Percentiles rank a stretch among this genome's conserved stretches.
Evolutionary conservation across 345 rosid species (phyloP).

Genomic region (Durio zibethinus): DNA sequence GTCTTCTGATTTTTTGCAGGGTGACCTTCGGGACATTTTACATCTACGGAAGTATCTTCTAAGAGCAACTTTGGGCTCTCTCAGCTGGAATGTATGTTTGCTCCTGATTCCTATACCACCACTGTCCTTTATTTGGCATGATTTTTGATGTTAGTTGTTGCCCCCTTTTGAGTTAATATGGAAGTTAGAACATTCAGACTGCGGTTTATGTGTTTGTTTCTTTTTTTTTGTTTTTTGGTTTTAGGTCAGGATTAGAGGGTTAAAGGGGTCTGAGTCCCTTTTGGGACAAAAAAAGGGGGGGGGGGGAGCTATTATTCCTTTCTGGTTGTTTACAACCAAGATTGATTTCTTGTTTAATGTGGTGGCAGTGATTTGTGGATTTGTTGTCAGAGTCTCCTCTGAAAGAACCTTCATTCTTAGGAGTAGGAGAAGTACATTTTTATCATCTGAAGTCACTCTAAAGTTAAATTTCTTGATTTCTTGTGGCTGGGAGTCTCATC

Average conservation of each 20-base stretch:
- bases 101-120: conserved; percentile 2
- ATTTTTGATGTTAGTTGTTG: conserved; percentile 2
- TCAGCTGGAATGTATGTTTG: conserved; percentile 65
- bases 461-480: neutral
- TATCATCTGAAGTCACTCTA: neutral
- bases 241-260: neutral
- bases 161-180: neutral
- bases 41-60: conserved; percentile 75
- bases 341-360: neutral
- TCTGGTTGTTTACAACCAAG: neutral
- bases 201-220: neutral
- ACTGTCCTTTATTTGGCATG: neutral
- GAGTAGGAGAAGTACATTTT: neutral
- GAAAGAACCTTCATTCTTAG: neutral
- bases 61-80: conserved; percentile 49
- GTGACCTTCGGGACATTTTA: conserved; percentile 66
- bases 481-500: neutral
- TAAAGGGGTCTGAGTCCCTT: neutral
- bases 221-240: neutral
- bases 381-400: neutral
- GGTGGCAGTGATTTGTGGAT: neutral
- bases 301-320: neutral
- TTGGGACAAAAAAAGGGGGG: too few relatives aligned
- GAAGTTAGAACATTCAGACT: neutral
- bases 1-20: conserved; percentile 44